Base-by-base conservation (phyloP, 805 yeast genomes). In the Metschnikowia dekortorum region DNA sequence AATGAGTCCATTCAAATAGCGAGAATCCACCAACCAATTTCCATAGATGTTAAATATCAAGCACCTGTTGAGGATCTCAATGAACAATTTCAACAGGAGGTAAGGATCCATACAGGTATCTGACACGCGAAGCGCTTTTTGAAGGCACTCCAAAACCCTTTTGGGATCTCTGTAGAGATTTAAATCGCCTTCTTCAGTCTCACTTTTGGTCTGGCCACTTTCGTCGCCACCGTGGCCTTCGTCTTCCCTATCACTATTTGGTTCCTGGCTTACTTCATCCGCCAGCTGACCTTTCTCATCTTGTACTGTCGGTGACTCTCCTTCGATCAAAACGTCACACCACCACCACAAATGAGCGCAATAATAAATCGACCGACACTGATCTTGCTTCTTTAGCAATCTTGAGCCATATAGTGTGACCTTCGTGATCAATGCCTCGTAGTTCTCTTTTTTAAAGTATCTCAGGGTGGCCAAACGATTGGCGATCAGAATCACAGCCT, bases 261-360 rank as follows among this genome's bases (percentile, higher is more conserved):
- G 34, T 10, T 33, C 38, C 4, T 35, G 29, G 8, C 29, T n/a
- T n/a, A 14, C 16, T 13, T 22, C 28, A 16, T 44, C 22, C 6
- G 29, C 36, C 30, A 46, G 18, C 22, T 26, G 32, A 11, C 39
- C 48, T n/a, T 34, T 47, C 3, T 37, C 44, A 1, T 39, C 34
- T 39, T 39, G 22, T 29, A 62, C 63, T 0, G 71, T 68, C 0
- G 71, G 69, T 10, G 69, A 62, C 9, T 44, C 50, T 9, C 61
- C 70, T 6, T 58, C 66, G n/a, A 66, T 61, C 46, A 64, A 65
- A 14, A 75, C 54, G 52, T 87, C 90, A 26, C 85, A 82, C 61
- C 92, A 86, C 94, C 96, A 88, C 97, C 97, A 94, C 44, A 94
- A 70, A 67, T 94, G 97, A 1, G 96, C 84, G 39, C 96, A 91